Evolutionary conservation across 805 yeast species (phyloP).

Genomic region (Wickerhamiella parazyma): DNA sequence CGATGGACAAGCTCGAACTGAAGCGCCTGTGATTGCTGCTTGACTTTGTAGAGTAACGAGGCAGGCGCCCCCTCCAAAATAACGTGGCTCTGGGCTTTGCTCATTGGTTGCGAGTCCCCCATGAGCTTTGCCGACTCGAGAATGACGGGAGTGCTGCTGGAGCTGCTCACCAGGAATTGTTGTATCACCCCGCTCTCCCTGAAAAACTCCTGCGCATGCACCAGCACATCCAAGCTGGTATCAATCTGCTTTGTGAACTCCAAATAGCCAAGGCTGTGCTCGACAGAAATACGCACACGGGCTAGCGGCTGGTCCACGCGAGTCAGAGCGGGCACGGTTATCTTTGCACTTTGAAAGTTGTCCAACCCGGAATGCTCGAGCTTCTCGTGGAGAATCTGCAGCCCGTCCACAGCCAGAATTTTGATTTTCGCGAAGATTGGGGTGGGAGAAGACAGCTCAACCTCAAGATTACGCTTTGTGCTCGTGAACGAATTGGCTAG

Average conservation of each 20-base stretch:
- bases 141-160: constrained; percentile 44
- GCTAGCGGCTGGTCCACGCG: constrained; percentile 19
- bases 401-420: constrained; percentile 14
- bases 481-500: constrained; percentile 13
- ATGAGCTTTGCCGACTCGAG: constrained; percentile 33
- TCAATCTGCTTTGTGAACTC: constrained; percentile 30
- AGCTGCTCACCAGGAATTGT: constrained; percentile 55
- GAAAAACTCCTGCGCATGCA: constrained; percentile 70
- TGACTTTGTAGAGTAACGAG: constrained; percentile 44
- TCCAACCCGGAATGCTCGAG: constrained; percentile 10
- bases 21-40: constrained; percentile 12
- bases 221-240: constrained; percentile 47
- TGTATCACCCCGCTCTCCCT: constrained; percentile 42
- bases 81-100: constrained; percentile 26
- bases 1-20: constrained; percentile 10
- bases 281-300: constrained; percentile 19
- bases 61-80: constrained; percentile 64
- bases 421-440: constrained; percentile 12
- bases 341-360: constrained; percentile 9
- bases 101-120: constrained; percentile 24
- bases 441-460: constrained; percentile 8
- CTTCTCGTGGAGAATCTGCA: constrained; percentile 16
- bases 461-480: constrained; percentile 16
- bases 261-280: constrained; percentile 18
- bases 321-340: constrained; percentile 22